Percentiles rank a stretch among this genome's conserved stretches.
phyloP scores from a whole-genome alignment of 2,329 filamentous ascomycete genomes.

The Apiospora koreana region DNA sequence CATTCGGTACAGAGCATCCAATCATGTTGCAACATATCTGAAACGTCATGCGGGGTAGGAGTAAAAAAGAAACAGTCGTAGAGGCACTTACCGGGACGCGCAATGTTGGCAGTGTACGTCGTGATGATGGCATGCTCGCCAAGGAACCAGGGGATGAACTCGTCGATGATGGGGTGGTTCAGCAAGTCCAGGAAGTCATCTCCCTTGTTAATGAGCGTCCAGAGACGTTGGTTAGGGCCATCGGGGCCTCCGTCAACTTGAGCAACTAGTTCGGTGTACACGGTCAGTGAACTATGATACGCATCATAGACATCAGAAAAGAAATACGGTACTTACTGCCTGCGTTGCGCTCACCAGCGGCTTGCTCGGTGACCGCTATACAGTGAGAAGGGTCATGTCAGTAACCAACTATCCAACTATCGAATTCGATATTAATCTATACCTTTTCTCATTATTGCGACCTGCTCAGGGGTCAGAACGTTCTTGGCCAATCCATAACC shows the following conservation, averaged over 20 bases:
- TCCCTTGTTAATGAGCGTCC: conserved; percentile 17
- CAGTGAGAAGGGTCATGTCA: background rate
- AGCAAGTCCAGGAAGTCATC: conserved; percentile 24
- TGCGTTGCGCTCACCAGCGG: background rate
- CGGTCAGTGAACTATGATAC: background rate
- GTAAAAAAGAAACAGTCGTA: no score
- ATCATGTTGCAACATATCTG: no score
- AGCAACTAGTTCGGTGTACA: background rate
- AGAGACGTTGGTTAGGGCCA: conserved; percentile 5
- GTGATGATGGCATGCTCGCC: conserved; percentile 30
- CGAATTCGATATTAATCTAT: background rate
- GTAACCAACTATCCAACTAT: background rate
- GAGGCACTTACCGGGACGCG: conserved; percentile 22
- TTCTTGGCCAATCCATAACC: conserved; percentile 22
- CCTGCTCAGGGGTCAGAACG: background rate
- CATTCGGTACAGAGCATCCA: no score
- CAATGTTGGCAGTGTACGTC: conserved; percentile 33
- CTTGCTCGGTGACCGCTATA: conserved; percentile 3
- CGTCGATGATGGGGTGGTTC: conserved; percentile 30
- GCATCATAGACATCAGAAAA: no score
- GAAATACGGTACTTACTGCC: background rate
- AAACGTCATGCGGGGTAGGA: no score
- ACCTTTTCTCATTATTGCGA: conserved; percentile 2
- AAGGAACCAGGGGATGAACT: conserved; percentile 28
- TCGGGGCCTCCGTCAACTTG: background rate